These are phyloP conservation scores for Ramalina peruviana DNA, from an alignment of 495 filamentous ascomycete species.

Conservation along the genomic window DNA sequence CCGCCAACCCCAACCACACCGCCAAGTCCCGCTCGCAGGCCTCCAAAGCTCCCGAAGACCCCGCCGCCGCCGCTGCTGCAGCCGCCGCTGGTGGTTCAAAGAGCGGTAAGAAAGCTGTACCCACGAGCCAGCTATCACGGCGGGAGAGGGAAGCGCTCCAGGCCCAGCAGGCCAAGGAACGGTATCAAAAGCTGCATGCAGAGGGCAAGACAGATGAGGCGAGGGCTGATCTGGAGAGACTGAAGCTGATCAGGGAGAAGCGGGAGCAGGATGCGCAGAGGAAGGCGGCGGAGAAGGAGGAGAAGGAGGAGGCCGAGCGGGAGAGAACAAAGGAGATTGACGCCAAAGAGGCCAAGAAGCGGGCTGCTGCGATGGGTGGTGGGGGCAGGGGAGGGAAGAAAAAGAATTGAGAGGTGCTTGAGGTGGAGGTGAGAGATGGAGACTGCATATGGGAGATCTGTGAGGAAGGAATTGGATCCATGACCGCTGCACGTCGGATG, in stretches of 20 bases:
- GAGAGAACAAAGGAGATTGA: conserved; percentile 24
- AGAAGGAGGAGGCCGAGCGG: conserved; percentile 47
- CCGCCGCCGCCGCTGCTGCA: conserved; percentile 13
- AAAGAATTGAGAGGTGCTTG: conserved; percentile 1
- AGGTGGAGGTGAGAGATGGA: neutral
- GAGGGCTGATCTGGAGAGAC: conserved; percentile 73
- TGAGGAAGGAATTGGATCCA: too few relatives aligned
- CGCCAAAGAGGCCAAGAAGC: conserved; percentile 26
- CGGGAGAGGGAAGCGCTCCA: conserved; percentile 82
- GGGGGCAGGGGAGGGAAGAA: conserved; percentile 15
- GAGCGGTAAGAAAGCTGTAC: conserved; percentile 26
- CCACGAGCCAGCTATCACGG: conserved; percentile 48
- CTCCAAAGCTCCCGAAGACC: conserved; percentile 31
- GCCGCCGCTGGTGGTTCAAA: conserved; percentile 17
- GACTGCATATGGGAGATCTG: neutral
- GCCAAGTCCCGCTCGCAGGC: conserved; percentile 51
- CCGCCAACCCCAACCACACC: conserved; percentile 84
- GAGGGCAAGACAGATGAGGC: conserved; percentile 97
- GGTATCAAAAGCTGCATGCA: conserved; percentile 85
- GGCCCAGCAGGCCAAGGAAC: conserved; percentile 76
- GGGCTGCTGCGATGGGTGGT: conserved; percentile 15
- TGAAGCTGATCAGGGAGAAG: conserved; percentile 69
- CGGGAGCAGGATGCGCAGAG: conserved; percentile 68
- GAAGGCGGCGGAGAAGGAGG: conserved; percentile 72
- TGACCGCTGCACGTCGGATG: too few relatives aligned